Percentiles rank a stretch among this genome's conserved stretches.
Evolutionary conservation across 2,329 filamentous ascomycete species (phyloP).

Genomic region (Colletotrichum caudatum): DNA sequence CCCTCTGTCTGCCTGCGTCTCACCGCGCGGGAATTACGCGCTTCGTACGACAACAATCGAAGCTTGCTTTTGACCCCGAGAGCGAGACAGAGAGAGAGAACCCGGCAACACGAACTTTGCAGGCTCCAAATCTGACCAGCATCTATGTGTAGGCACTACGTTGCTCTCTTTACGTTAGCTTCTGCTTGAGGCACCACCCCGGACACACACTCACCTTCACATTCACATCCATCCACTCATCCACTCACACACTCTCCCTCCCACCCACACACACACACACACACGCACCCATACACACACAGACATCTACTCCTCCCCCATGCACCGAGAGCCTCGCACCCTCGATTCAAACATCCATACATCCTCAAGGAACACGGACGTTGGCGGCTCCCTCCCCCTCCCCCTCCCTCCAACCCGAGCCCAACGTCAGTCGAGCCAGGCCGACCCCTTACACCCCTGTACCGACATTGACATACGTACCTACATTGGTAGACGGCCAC

Average conservation of each 20-base stretch:
- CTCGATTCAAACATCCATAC: background rate
- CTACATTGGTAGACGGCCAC: conserved; percentile 15
- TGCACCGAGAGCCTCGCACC: conserved; percentile 1
- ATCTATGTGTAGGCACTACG: background rate
- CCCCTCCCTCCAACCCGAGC: background rate
- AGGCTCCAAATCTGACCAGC: background rate
- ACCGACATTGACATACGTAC: background rate
- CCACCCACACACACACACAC: no score
- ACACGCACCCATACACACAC: background rate
- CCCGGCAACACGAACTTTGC: background rate
- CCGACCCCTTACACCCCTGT: background rate
- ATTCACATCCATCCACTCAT: background rate
- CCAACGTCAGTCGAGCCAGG: background rate
- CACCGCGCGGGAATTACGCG: background rate
- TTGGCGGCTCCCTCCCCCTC: background rate
- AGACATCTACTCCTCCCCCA: background rate
- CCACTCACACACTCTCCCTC: no score
- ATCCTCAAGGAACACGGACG: conserved; percentile 16
- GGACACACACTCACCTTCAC: background rate
- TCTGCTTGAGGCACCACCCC: background rate
- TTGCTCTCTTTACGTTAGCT: conserved; percentile 2
- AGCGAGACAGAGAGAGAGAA: background rate
- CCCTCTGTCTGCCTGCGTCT: background rate
- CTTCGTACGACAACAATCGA: background rate
- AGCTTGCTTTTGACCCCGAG: background rate